phyloP scores from a whole-genome alignment of 352 stramenopile genomes.

The Thraustotheca clavata region DNA sequence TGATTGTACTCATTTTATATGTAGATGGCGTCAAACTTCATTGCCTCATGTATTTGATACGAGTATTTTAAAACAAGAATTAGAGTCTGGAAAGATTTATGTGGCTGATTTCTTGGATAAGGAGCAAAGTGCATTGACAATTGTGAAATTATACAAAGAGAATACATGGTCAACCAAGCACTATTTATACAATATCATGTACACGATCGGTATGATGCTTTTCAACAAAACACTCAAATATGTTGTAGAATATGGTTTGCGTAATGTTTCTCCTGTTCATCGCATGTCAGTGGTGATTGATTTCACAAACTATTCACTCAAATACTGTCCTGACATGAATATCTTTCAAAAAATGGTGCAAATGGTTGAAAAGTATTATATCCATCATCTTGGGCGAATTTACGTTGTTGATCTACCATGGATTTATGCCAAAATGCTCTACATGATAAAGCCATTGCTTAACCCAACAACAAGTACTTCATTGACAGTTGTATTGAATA shows the following conservation, averaged over 20 bases:
- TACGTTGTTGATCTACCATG: constrained; percentile 13
- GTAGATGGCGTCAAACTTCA: not conserved
- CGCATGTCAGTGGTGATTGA: constrained; percentile 10
- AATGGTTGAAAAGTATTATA: constrained; percentile 18
- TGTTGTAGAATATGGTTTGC: constrained; percentile 6
- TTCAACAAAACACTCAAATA: not conserved
- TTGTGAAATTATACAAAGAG: constrained; percentile 15
- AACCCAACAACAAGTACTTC: constrained; percentile 1
- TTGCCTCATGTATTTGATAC: not conserved
- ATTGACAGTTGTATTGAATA: not conserved
- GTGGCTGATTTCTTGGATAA: constrained; percentile 6
- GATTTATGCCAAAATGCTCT: constrained; percentile 6
- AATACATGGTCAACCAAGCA: constrained; percentile 13
- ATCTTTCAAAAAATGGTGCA: constrained; percentile 13
- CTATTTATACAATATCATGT: constrained; percentile 16
- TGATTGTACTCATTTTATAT: not conserved
- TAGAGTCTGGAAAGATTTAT: constrained; percentile 17
- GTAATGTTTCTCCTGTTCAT: constrained; percentile 7
- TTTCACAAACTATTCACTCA: constrained; percentile 15
- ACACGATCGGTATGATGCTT: constrained; percentile 19
- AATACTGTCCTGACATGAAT: constrained; percentile 10
- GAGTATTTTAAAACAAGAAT: not conserved
- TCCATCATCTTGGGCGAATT: constrained; percentile 5
- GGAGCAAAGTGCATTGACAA: not conserved
- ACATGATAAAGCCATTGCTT: constrained; percentile 17